Evolutionary conservation across 495 filamentous ascomycete genomes (phyloP).

Genomic region (Penicillium argentinense): DNA sequence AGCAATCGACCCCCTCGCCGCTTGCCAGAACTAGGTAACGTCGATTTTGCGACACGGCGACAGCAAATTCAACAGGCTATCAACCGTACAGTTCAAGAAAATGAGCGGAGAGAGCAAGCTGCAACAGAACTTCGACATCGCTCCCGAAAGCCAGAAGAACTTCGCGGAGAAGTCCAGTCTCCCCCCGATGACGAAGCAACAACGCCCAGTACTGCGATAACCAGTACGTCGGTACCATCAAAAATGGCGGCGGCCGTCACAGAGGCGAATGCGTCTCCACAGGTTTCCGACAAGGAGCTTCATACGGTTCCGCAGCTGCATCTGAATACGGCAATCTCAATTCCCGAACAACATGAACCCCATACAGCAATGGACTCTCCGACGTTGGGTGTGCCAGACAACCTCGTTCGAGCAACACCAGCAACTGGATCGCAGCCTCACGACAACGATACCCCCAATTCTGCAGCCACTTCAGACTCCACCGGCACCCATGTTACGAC

Average conservation of each 20-base stretch:
- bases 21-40: slow-evolving; percentile 61
- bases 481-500: slow-evolving; percentile 61
- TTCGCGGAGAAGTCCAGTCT: slow-evolving; percentile 22
- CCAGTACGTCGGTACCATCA: slow-evolving; percentile 12
- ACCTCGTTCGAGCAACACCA: slow-evolving; percentile 45
- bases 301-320: slow-evolving; percentile 28
- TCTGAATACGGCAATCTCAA: slow-evolving; percentile 25
- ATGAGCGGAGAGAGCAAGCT: slow-evolving; percentile 57
- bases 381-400: slow-evolving; percentile 65
- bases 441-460: slow-evolving; percentile 40
- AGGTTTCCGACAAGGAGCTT: slow-evolving; percentile 2
- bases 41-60: slow-evolving; percentile 76
- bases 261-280: slow-evolving; percentile 12
- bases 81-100: slow-evolving; percentile 71
- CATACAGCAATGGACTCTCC: slow-evolving; percentile 59
- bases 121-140: slow-evolving; percentile 46
- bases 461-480: slow-evolving; percentile 44
- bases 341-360: slow-evolving; percentile 8
- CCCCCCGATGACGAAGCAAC: slow-evolving; percentile 16
- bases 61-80: slow-evolving; percentile 79
- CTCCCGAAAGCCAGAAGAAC: slow-evolving; percentile 34
- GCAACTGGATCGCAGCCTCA: slow-evolving; percentile 32
- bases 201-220: slow-evolving; percentile 27
- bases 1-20: slow-evolving; percentile 43
- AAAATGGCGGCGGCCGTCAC: slow-evolving; percentile 34